Evolutionary conservation across 2,329 filamentous ascomycete genomes (phyloP).

Genomic region (Nemania diffusa): DNA sequence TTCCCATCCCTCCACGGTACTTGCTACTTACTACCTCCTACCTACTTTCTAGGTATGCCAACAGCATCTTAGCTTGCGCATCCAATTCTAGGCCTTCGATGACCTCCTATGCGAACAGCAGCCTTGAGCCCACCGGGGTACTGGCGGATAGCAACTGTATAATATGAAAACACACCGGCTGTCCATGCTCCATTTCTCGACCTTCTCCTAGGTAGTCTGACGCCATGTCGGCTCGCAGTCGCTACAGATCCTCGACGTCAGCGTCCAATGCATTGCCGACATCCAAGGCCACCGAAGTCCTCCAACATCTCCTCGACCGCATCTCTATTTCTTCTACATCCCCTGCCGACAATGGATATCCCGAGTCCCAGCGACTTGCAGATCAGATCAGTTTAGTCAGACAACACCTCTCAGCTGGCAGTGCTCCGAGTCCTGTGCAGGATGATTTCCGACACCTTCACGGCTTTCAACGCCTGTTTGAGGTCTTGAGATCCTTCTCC

Average conservation of each 20-base stretch:
- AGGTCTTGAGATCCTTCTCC: conserved; percentile 75
- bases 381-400: conserved; percentile 72
- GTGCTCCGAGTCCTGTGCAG: conserved; percentile 65
- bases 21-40: background rate
- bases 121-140: conserved; percentile 47
- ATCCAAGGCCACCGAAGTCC: conserved; percentile 69
- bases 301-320: conserved; percentile 64
- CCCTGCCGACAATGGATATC: conserved; percentile 55
- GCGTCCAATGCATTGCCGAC: conserved; percentile 65
- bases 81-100: conserved; percentile 40
- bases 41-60: background rate
- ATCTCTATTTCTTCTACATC: conserved; percentile 53
- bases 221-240: conserved; percentile 64
- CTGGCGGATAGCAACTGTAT: conserved; percentile 40
- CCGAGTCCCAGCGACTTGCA: conserved; percentile 60
- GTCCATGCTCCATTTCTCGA: conserved; percentile 30
- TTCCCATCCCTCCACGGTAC: background rate
- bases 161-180: conserved; percentile 43
- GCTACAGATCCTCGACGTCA: conserved; percentile 73
- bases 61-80: conserved; percentile 6
- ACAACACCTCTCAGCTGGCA: conserved; percentile 65
- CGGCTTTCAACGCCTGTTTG: conserved; percentile 80
- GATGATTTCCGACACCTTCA: conserved; percentile 84
- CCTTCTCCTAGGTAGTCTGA: conserved; percentile 32
- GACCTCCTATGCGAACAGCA: conserved; percentile 41